Base-by-base conservation (phyloP, 1,284 basidiomycete genomes). In the Pseudozyma tsukubaensis region DNA sequence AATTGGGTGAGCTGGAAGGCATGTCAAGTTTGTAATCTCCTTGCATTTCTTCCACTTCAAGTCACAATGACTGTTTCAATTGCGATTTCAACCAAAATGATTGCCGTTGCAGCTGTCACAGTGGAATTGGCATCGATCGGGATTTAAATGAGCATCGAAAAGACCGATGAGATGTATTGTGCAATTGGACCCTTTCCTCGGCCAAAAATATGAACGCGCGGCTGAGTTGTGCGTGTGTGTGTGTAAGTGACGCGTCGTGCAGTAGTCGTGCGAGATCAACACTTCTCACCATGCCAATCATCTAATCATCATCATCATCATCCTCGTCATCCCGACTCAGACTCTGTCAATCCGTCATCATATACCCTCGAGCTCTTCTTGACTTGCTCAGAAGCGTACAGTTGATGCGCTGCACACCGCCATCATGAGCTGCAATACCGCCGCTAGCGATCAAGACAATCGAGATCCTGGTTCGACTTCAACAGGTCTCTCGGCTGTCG, bases 401-500 rank as follows among this genome's bases (percentile, higher is more conserved):
- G 24, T 29, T 29, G 24, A 29, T 29, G 24, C 24, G 24, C 37
- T 18, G 8, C 12, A 12, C 53, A 24, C 11, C 48, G n/a, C 19
- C 42, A 71, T 53, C 36, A 74, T 74, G 72, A 74, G 66, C 62
- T 74, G 66, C 66, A 66, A 69, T 35, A 49, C 72, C 42, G 39
- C 64, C 55, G 55, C 51, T 59, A 40, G 42, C 34, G 72, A 69
- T 29, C 59, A 61, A 11, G 66, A 62, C 62, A 65, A 49, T 36
- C 66, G 72, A 61, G 72, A 69, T 35, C 53, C 57, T 10, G 48
- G 50, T 35, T 59, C 50, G 39, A 21, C 55, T 21, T 51, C 71
- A 11, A 43, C 66, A 6, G 50, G 52, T 7, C 52, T 74, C 13
- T 61, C 66, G 5, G 72, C 66, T 6, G 72, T 67, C 48, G 67